Percentiles rank a stretch among this genome's conserved stretches.
Evolutionary conservation across 163 green algal genomes (phyloP).

Genomic region (Volvox carteri): DNA sequence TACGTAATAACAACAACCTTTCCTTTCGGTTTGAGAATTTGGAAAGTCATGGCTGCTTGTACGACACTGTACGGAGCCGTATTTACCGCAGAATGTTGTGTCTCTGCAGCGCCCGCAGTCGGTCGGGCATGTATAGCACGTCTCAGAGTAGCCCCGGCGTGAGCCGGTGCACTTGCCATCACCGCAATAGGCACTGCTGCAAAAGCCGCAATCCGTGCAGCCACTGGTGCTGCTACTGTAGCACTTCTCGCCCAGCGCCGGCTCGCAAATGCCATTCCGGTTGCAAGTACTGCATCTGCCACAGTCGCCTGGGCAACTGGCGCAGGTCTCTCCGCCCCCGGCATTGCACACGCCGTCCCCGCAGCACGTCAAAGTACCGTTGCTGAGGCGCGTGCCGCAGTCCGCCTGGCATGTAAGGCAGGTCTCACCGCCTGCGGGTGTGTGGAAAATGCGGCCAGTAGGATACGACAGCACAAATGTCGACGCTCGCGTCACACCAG

Average conservation of each 20-base stretch:
- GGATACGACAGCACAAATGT: neutral
- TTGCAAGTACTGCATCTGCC: constrained; percentile 1
- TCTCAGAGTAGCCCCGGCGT: neutral
- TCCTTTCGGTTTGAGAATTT: no score
- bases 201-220: constrained; percentile 26
- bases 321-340: neutral
- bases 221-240: neutral
- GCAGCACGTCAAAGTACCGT: constrained; percentile 8
- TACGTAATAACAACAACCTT: no score
- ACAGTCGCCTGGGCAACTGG: constrained; percentile 3
- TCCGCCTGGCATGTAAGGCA: constrained; percentile 6
- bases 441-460: neutral
- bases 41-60: no score
- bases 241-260: constrained; percentile 20
- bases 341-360: constrained; percentile 26
- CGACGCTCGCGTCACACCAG: neutral
- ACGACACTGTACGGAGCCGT: no score
- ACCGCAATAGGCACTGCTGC: constrained; percentile 1
- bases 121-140: neutral
- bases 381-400: neutral
- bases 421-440: neutral
- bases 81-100: constrained; percentile 16
- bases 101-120: constrained; percentile 15
- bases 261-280: constrained; percentile 20
- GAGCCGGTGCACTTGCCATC: constrained; percentile 30